Percentiles rank a stretch among this genome's conserved stretches.
These are phyloP conservation scores for Verticillium alfalfae DNA, from an alignment of 2,329 filamentous ascomycete genomes.

Conservation along the genomic window DNA sequence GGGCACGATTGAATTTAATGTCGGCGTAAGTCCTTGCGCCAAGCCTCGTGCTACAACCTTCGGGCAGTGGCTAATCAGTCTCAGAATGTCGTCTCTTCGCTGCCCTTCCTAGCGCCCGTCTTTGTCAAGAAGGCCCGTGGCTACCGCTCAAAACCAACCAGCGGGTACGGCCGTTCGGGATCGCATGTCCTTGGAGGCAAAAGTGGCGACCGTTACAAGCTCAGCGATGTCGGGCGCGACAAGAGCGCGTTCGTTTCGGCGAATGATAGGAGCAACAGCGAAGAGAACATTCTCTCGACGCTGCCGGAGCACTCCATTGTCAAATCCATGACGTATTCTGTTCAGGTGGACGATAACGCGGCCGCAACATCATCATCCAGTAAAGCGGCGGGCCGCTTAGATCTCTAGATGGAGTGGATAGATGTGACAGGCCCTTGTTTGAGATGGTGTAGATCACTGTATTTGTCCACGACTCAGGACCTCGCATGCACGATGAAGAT, in stretches of 20 bases:
- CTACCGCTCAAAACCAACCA: conserved; percentile 31
- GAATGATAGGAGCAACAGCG: conserved; percentile 20
- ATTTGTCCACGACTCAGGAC: background rate
- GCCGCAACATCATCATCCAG: background rate
- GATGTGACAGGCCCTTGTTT: background rate
- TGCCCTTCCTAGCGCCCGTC: conserved; percentile 38
- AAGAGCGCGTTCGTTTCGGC: conserved; percentile 21
- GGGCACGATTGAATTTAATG: conserved; percentile 53
- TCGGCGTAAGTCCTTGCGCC: conserved; percentile 35
- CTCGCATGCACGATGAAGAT: background rate
- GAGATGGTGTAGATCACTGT: background rate
- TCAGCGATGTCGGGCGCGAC: conserved; percentile 25
- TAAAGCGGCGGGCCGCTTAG: background rate
- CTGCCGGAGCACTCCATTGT: conserved; percentile 24
- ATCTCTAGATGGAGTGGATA: background rate
- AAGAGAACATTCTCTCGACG: conserved; percentile 31
- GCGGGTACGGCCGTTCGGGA: conserved; percentile 16
- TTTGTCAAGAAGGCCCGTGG: conserved; percentile 34
- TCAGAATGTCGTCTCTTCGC: conserved; percentile 40
- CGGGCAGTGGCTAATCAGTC: background rate
- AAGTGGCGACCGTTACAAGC: conserved; percentile 26
- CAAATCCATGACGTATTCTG: conserved; percentile 36
- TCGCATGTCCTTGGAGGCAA: conserved; percentile 12
- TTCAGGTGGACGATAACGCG: conserved; percentile 25
- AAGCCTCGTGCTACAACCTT: too few relatives aligned